These are phyloP conservation scores for Fusarium bulbicola DNA, from an alignment of 2,329 filamentous ascomycete genomes.

Conservation along the genomic window DNA sequence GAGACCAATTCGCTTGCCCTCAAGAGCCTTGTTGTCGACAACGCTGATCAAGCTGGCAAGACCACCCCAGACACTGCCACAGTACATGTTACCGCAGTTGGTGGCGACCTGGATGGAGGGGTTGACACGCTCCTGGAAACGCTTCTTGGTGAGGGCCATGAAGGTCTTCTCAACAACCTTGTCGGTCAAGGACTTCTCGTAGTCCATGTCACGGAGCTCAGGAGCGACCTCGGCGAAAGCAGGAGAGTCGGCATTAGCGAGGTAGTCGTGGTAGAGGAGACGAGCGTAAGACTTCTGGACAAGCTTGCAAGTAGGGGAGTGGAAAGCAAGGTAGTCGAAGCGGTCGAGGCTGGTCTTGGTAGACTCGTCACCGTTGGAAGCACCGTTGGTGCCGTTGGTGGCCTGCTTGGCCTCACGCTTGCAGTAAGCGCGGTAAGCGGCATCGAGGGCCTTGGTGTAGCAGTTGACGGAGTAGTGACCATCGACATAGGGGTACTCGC, in stretches of 20 bases:
- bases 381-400: constrained; percentile 64
- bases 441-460: constrained; percentile 83
- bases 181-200: constrained; percentile 81
- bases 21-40: constrained; percentile 68
- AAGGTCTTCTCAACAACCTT: constrained; percentile 89
- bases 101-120: constrained; percentile 80
- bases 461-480: constrained; percentile 85
- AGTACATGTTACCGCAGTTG: constrained; percentile 77
- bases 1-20: constrained; percentile 77
- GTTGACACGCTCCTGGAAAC: constrained; percentile 79
- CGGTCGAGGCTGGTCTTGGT: constrained; percentile 75
- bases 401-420: constrained; percentile 72
- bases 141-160: constrained; percentile 85
- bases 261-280: constrained; percentile 86
- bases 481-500: constrained; percentile 87
- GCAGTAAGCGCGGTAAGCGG: constrained; percentile 82
- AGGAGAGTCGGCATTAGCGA: constrained; percentile 72
- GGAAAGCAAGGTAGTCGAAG: constrained; percentile 86
- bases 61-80: constrained; percentile 78
- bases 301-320: constrained; percentile 87
- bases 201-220: constrained; percentile 81
- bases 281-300: constrained; percentile 87
- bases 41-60: constrained; percentile 75
- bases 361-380: constrained; percentile 54
- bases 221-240: constrained; percentile 78